Evolutionary conservation across 164 flowering plant species (phyloP).

Genomic region (Dillenia suffruticosa): DNA sequence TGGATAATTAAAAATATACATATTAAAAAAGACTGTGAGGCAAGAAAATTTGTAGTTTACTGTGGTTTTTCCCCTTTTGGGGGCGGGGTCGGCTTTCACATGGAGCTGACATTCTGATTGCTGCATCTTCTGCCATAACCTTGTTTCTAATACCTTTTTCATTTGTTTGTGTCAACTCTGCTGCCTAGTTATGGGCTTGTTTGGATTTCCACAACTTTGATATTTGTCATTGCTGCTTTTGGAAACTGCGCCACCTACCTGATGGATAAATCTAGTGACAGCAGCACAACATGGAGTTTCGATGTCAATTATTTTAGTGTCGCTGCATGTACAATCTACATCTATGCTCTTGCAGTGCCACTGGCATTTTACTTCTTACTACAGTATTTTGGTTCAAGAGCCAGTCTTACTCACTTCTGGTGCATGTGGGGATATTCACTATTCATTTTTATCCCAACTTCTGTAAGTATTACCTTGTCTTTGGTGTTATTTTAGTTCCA

Average conservation of each 20-base stretch:
- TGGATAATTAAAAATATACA: too few relatives aligned
- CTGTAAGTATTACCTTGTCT: constrained; percentile 50
- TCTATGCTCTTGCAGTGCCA: constrained; percentile 80
- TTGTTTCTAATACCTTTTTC: neutral
- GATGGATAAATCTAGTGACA: constrained; percentile 44
- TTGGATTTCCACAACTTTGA: constrained; percentile 89
- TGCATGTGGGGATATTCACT: constrained; percentile 99
- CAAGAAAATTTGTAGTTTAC: too few relatives aligned
- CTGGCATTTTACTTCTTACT: constrained; percentile 81
- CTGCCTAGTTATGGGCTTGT: constrained; percentile 75
- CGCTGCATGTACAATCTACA: constrained; percentile 68
- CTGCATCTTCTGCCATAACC: neutral
- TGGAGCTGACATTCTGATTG: too few relatives aligned
- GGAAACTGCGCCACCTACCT: constrained; percentile 93
- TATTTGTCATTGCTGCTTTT: constrained; percentile 81
- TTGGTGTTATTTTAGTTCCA: neutral
- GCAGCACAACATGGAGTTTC: constrained; percentile 64
- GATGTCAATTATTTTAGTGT: constrained; percentile 73
- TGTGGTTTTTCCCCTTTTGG: neutral
- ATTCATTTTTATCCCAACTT: constrained; percentile 54
- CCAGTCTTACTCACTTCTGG: constrained; percentile 80
- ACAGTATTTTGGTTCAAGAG: constrained; percentile 71
- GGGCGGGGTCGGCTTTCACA: too few relatives aligned
- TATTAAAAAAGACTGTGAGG: too few relatives aligned
- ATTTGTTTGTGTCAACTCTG: constrained; percentile 10